These are phyloP conservation scores for Kockovaella imperatae DNA, from an alignment of 768 basidiomycete species.

Conservation along the genomic window DNA sequence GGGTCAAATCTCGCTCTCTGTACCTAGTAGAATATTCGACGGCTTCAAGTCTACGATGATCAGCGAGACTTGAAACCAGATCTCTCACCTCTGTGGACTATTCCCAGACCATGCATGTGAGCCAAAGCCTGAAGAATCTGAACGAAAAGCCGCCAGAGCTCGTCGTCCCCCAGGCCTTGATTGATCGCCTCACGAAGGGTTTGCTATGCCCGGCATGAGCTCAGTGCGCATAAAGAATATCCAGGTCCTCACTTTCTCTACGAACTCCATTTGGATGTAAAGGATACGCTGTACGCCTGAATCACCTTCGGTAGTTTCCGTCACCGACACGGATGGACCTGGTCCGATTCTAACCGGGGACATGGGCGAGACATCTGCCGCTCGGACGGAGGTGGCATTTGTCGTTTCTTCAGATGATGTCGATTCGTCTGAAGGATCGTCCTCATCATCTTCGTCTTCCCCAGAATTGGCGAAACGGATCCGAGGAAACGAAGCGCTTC, in stretches of 20 bases:
- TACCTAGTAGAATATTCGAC: slow-evolving; percentile 89
- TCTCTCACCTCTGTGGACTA: slow-evolving; percentile 51
- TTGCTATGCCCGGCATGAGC: slow-evolving; percentile 49
- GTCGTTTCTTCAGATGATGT: slow-evolving; percentile 12
- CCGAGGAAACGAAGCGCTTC: slow-evolving; percentile 62
- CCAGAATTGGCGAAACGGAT: slow-evolving; percentile 61
- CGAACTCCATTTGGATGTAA: slow-evolving; percentile 81
- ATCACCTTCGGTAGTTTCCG: slow-evolving; percentile 25
- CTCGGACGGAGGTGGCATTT: slow-evolving; percentile 7
- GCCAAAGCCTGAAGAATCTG: slow-evolving; percentile 84
- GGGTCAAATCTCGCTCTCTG: slow-evolving; percentile 25
- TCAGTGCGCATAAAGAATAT: not conserved
- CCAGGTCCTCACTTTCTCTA: slow-evolving; percentile 40
- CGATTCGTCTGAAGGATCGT: slow-evolving; percentile 38
- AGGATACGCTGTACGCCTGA: slow-evolving; percentile 51
- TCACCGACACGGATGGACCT: slow-evolving; percentile 21
- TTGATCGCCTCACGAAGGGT: slow-evolving; percentile 68
- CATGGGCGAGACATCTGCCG: slow-evolving; percentile 16
- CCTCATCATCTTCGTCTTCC: slow-evolving; percentile 47
- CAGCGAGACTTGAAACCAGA: not conserved
- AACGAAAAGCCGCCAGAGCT: slow-evolving; percentile 81
- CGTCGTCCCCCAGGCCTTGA: slow-evolving; percentile 71
- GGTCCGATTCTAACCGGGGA: not conserved
- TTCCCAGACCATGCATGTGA: slow-evolving; percentile 80
- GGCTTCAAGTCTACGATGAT: slow-evolving; percentile 68